Conservation (phyloP, 257 asterid species). For the Prunella vulgaris region DNA sequence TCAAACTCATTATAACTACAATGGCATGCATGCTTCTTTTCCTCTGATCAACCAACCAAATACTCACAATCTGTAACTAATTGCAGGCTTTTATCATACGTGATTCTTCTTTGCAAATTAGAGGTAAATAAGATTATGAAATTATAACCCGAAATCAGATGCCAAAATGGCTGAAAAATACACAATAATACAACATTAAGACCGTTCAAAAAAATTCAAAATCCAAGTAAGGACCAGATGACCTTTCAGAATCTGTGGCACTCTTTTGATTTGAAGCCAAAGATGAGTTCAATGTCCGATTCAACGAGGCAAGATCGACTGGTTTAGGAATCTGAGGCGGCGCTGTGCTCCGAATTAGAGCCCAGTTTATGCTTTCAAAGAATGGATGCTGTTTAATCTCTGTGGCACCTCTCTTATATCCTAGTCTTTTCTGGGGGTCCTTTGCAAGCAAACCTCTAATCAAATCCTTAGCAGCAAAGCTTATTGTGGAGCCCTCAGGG, state of each 20-base stretch:
- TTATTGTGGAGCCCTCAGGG: constrained; percentile 52
- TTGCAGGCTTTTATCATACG: neutral
- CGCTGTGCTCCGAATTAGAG: constrained; percentile 68
- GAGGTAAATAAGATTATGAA: constrained; percentile 6
- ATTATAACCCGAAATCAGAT: constrained; percentile 20
- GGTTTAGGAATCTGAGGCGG: constrained; percentile 85
- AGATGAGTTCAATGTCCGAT: constrained; percentile 40
- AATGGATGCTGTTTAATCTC: constrained; percentile 89
- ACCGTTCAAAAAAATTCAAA: constrained; percentile 66
- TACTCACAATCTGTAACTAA: neutral
- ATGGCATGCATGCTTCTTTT: constrained; percentile 31
- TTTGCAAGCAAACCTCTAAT: constrained; percentile 75
- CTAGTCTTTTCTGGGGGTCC: constrained; percentile 84
- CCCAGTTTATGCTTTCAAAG: constrained; percentile 81
- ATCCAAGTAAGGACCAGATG: constrained; percentile 79
- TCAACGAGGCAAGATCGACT: constrained; percentile 46
- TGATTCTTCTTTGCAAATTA: constrained; percentile 9
- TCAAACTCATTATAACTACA: constrained; percentile 20
- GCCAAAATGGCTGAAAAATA: constrained; percentile 16
- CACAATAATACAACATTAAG: constrained; percentile 17
- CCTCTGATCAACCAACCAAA: constrained; percentile 3
- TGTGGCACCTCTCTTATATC: constrained; percentile 74
- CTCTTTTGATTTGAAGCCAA: constrained; percentile 39
- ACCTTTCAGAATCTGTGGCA: constrained; percentile 52
- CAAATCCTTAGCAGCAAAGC: constrained; percentile 83